Base-by-base conservation (phyloP, 371 early-diverging fungal species). In the Mucor lusitanicus region DNA sequence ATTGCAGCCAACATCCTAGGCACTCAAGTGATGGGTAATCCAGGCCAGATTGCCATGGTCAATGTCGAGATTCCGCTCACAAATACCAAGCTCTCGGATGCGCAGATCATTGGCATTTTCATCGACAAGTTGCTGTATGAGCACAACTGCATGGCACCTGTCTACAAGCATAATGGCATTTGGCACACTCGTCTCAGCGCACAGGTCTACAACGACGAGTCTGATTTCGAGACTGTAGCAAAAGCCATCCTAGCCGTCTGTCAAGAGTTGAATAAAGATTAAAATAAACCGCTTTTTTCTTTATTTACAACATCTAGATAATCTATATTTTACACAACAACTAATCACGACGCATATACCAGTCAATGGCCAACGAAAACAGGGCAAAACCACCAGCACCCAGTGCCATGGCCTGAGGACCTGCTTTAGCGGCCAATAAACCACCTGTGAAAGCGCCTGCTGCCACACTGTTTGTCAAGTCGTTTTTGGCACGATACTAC, bases 371-470 rank as follows among this genome's bases (percentile, higher is more conserved):
- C 11, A 91, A 89, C 23, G 95, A 94, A 74, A 98, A 98, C 17
- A 95, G 95, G 2, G 97, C 97, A 83, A 98, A 97, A 27, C 95
- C 94, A 32, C 88, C 94, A 70, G 98, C 97, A 61, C 99, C 99
- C 19, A 87, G 74, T 1, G 85, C 87, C 69, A 89, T 86, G 11
- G 91, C 93, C 60, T 91, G 86, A 44, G 91, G 93, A 23, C 95
- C 95, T 54, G 90, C 87, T 77, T 85, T 87, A 9, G 91, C 90
- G 17, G 95, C 95, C 68, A 98, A 78, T 12, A 89, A 83, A 19
- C 93, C 98, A 44, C 99, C 99, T 33, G 99, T 95, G 48, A 96
- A 80, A 77, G 97, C 97, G 15, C 99, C 99, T 37, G 97, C 95
- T 8, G 89, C 83, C 8, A 93, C 81, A 65, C 94, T 90, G 73